phyloP scores from a whole-genome alignment of 805 yeast species.

The Candida easanensis region DNA sequence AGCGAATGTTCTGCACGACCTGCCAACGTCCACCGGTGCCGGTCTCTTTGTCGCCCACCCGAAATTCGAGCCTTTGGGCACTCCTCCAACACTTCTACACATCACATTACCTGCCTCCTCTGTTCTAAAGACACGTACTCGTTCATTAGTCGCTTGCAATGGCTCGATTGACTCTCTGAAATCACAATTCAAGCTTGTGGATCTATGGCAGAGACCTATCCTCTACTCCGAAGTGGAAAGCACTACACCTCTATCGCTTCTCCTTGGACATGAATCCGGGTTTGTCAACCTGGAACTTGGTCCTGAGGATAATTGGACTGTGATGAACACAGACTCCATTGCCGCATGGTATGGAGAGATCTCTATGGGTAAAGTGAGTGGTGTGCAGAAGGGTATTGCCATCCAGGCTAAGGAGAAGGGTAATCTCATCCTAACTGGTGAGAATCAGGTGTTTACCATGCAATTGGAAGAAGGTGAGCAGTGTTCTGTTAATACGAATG shows the following conservation, averaged over 20 bases:
- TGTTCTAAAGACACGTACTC: slow-evolving; percentile 23
- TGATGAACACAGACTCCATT: slow-evolving; percentile 13
- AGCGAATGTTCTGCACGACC: slow-evolving; percentile 4
- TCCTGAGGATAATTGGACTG: slow-evolving; percentile 14
- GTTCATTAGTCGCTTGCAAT: slow-evolving; percentile 22
- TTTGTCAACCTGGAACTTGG: slow-evolving; percentile 18
- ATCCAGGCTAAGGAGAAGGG: slow-evolving; percentile 23
- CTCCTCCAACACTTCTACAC: slow-evolving; percentile 27
- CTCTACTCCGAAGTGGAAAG: slow-evolving; percentile 18
- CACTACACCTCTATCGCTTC: slow-evolving; percentile 17
- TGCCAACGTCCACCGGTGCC: slow-evolving; percentile 24
- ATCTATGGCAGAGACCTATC: slow-evolving; percentile 15
- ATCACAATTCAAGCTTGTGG: slow-evolving; percentile 7
- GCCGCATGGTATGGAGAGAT: slow-evolving; percentile 24
- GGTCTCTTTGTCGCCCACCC: slow-evolving; percentile 32
- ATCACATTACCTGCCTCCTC: slow-evolving; percentile 25
- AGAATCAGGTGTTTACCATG: slow-evolving; percentile 29
- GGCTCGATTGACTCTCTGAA: slow-evolving; percentile 12
- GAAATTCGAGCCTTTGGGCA: slow-evolving; percentile 28
- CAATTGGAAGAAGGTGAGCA: slow-evolving; percentile 23
- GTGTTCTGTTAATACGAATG: slow-evolving; percentile 20
- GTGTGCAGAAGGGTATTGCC: slow-evolving; percentile 3
- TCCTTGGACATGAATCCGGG: slow-evolving; percentile 11
- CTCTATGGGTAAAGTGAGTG: neutral
- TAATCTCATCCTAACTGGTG: slow-evolving; percentile 30